Percentiles rank a stretch among this genome's conserved stretches.
Evolutionary conservation across 108 stramenopile genomes (phyloP).

Genomic region (Cyclostephanos tholiformis): DNA sequence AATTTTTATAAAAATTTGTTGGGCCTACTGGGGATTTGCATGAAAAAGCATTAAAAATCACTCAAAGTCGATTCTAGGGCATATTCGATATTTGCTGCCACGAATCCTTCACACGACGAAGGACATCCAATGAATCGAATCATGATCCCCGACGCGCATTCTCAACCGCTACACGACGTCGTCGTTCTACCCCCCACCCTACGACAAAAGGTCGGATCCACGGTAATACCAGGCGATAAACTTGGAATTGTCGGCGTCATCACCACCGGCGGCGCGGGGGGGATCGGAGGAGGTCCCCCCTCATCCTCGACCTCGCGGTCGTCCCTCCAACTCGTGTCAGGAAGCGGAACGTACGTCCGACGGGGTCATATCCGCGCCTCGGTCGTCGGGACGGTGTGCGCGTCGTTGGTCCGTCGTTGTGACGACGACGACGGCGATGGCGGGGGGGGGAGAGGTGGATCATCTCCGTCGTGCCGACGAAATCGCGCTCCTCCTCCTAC

Average conservation of each 20-base stretch:
- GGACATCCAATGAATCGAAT: too few species aligned
- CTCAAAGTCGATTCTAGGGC: too few species aligned
- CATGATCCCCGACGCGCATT: slow-evolving; percentile 6
- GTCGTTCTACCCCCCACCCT: slow-evolving; percentile 37
- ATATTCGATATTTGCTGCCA: too few species aligned
- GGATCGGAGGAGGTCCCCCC: too few species aligned
- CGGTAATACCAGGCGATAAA: slow-evolving; percentile 80
- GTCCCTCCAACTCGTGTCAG: slow-evolving; percentile 35
- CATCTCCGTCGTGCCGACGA: background rate
- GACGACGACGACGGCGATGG: background rate
- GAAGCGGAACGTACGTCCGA: slow-evolving; percentile 69
- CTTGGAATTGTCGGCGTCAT: slow-evolving; percentile 52
- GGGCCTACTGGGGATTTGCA: too few species aligned
- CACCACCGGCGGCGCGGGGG: background rate
- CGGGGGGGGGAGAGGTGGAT: background rate
- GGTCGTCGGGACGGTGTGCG: slow-evolving; percentile 49
- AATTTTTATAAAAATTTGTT: too few species aligned
- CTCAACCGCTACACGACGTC: too few species aligned
- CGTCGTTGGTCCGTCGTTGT: background rate
- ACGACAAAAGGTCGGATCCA: slow-evolving; percentile 54
- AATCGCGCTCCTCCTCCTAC: background rate
- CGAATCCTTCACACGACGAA: too few species aligned
- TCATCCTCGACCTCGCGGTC: too few species aligned
- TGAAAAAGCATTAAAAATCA: too few species aligned
- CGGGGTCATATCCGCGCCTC: slow-evolving; percentile 69